Conservation (phyloP, 2,329 filamentous ascomycete species). For the Beauveria pseudobassiana region DNA sequence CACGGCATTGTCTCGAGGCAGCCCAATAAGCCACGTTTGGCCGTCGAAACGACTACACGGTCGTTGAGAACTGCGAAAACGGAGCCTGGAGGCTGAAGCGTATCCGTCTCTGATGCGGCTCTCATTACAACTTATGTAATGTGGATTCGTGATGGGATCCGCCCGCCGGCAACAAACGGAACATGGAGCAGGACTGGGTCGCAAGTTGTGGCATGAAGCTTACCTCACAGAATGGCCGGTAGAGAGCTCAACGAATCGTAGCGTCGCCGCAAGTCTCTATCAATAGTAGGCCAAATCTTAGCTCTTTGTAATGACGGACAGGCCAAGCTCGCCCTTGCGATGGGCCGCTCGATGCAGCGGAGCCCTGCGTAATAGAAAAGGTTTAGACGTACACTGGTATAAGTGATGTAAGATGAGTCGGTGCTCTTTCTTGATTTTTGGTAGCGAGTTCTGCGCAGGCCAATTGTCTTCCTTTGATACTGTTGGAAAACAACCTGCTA, state of each 20-base stretch:
- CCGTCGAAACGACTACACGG: neutral
- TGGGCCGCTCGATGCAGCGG: neutral
- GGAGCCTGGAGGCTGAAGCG: neutral
- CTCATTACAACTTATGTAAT: conserved; percentile 4
- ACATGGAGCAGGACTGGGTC: conserved; percentile 1
- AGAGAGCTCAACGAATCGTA: neutral
- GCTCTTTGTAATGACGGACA: neutral
- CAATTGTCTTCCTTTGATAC: neutral
- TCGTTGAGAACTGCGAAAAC: neutral
- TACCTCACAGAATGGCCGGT: conserved; percentile 10
- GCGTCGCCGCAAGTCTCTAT: neutral
- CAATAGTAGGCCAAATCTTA: neutral
- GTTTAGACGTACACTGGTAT: neutral
- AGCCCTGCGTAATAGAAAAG: neutral
- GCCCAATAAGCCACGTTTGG: conserved; percentile 2
- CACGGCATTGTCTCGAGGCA: neutral
- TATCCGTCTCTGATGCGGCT: neutral
- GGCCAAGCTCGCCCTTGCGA: neutral
- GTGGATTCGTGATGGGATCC: conserved; percentile 8
- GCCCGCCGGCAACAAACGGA: conserved; percentile 1
- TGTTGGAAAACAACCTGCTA: neutral
- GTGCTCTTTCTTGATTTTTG: neutral
- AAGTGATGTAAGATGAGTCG: neutral
- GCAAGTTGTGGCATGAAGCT: conserved; percentile 1
- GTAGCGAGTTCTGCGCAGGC: neutral